phyloP scores from a whole-genome alignment of 2,329 filamentous ascomycete species.

The Ramularia endophylla region DNA sequence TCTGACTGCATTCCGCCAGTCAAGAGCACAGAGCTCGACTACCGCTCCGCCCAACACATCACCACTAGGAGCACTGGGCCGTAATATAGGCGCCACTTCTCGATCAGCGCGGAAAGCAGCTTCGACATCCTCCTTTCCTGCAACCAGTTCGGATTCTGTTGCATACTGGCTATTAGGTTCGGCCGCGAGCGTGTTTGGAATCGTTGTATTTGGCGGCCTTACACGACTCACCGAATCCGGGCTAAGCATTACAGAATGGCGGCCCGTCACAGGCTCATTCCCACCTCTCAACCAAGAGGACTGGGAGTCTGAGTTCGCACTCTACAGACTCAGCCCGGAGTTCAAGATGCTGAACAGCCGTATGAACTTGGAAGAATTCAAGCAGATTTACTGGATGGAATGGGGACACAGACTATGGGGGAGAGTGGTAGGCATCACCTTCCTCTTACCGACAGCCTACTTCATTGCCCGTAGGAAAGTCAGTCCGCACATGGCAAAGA shows the following conservation, averaged over 20 bases:
- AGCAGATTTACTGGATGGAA: slow-evolving; percentile 99
- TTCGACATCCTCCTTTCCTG: slow-evolving; percentile 21
- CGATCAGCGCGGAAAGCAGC: slow-evolving; percentile 3
- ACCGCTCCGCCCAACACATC: slow-evolving; percentile 18
- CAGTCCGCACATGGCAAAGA: slow-evolving; percentile 67
- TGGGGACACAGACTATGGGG: slow-evolving; percentile 96
- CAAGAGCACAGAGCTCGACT: slow-evolving; percentile 19
- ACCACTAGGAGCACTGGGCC: slow-evolving; percentile 29
- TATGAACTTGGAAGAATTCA: slow-evolving; percentile 92
- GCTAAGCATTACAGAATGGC: slow-evolving; percentile 98
- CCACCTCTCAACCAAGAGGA: slow-evolving; percentile 72
- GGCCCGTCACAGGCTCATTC: slow-evolving; percentile 85
- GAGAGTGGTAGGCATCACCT: slow-evolving; percentile 80
- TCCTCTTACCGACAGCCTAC: slow-evolving; percentile 81
- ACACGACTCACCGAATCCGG: slow-evolving; percentile 94
- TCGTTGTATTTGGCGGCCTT: slow-evolving; percentile 90
- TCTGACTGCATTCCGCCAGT: slow-evolving; percentile 29
- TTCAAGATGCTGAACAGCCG: slow-evolving; percentile 86
- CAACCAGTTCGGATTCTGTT: slow-evolving; percentile 62
- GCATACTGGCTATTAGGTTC: slow-evolving; percentile 92
- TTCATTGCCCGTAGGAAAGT: slow-evolving; percentile 78
- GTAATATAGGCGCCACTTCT: slow-evolving; percentile 20
- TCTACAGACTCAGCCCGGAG: slow-evolving; percentile 89
- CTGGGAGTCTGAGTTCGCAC: slow-evolving; percentile 89
- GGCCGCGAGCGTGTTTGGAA: slow-evolving; percentile 90